phyloP scores from a whole-genome alignment of 352 stramenopile genomes.

The Hyaloperonospora arabidopsidis region DNA sequence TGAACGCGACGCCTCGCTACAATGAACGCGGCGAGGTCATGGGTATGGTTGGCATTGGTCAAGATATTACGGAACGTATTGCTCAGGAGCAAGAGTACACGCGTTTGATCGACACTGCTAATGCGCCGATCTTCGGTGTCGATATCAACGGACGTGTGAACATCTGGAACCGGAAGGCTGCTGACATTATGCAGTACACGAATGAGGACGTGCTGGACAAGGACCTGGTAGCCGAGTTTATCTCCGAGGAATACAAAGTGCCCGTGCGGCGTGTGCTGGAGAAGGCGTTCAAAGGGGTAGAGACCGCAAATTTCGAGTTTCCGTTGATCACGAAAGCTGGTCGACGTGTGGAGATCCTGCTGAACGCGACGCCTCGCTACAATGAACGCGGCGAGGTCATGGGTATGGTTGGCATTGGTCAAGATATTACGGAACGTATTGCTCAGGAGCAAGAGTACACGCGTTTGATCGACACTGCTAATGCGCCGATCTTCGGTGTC shows the following conservation, averaged over 20 bases:
- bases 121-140: slow-evolving; percentile 85
- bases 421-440: slow-evolving; percentile 76
- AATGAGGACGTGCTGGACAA: not conserved
- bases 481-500: slow-evolving; percentile 84
- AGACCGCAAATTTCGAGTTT: slow-evolving; percentile 68
- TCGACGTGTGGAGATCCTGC: slow-evolving; percentile 69
- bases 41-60: slow-evolving; percentile 80
- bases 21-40: slow-evolving; percentile 71
- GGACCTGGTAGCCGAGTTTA: not conserved
- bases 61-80: slow-evolving; percentile 82
- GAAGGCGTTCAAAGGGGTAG: slow-evolving; percentile 36
- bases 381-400: slow-evolving; percentile 76
- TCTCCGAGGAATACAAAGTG: not conserved
- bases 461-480: slow-evolving; percentile 82
- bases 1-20: slow-evolving; percentile 62
- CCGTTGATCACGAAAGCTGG: slow-evolving; percentile 76
- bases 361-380: slow-evolving; percentile 78
- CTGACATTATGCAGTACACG: slow-evolving; percentile 1
- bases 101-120: slow-evolving; percentile 86
- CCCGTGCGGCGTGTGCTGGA: slow-evolving; percentile 19
- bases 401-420: slow-evolving; percentile 73
- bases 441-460: slow-evolving; percentile 86
- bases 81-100: slow-evolving; percentile 85
- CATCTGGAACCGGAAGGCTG: not conserved
- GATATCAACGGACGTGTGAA: slow-evolving; percentile 24